These are phyloP conservation scores for Chytridium lagenaria DNA, from an alignment of 371 early-diverging fungal species.

Conservation along the genomic window DNA sequence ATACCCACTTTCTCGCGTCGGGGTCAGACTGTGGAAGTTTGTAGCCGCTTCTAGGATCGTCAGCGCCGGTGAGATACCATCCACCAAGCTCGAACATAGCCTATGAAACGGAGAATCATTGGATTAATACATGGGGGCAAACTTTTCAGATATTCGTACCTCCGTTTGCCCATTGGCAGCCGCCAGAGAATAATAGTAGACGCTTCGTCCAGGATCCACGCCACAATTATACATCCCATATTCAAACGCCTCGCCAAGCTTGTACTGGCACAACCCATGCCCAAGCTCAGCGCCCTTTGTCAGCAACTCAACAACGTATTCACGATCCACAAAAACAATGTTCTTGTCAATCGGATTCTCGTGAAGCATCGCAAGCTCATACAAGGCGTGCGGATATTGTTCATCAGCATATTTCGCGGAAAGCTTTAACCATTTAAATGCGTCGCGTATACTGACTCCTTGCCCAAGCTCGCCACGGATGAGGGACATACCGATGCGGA, in stretches of 20 bases:
- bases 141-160: no score
- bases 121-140: no score
- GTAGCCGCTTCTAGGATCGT: constrained; percentile 35
- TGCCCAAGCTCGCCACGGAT: constrained; percentile 75
- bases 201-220: constrained; percentile 71
- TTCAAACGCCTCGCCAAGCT: constrained; percentile 81
- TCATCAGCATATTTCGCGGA: constrained; percentile 75
- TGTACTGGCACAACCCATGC: constrained; percentile 77
- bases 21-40: constrained; percentile 72
- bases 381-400: constrained; percentile 80
- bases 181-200: constrained; percentile 81
- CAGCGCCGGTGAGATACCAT: constrained; percentile 87
- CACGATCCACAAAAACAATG: constrained; percentile 73
- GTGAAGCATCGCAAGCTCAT: constrained; percentile 77
- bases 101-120: no score
- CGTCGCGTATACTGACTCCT: constrained; percentile 70
- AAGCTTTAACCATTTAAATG: constrained; percentile 81
- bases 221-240: constrained; percentile 72
- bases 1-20: constrained; percentile 83
- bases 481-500: constrained; percentile 60
- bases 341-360: constrained; percentile 70
- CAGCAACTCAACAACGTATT: constrained; percentile 75
- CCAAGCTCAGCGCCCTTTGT: constrained; percentile 77
- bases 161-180: constrained; percentile 86
- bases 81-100: constrained; percentile 91